Conservation (phyloP, 768 basidiomycete species). For the Leccinum fibrillosum region DNA sequence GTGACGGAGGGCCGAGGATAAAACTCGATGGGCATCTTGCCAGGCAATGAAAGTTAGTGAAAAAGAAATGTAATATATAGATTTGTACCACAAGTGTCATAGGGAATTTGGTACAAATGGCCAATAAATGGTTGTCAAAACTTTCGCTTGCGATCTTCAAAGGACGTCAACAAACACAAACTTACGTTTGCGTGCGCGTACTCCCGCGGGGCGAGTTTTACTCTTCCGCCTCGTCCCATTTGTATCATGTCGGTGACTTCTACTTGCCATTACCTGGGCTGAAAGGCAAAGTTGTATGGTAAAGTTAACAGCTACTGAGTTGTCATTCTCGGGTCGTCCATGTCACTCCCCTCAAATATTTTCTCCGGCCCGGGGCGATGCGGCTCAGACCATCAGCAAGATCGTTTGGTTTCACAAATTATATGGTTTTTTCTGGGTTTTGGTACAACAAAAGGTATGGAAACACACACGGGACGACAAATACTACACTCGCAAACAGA, state of each 20-base stretch:
- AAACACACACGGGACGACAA: constrained; percentile 4
- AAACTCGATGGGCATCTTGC: neutral
- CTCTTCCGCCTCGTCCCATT: neutral
- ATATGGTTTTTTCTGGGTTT: constrained; percentile 10
- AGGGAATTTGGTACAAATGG: constrained; percentile 61
- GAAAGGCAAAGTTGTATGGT: no score
- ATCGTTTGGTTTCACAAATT: neutral
- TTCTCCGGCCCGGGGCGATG: no score
- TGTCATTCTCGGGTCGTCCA: no score
- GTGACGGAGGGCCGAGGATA: neutral
- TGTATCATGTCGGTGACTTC: no score
- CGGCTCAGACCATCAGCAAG: neutral
- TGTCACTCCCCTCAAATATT: no score
- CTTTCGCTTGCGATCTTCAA: constrained; percentile 80
- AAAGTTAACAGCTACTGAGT: no score
- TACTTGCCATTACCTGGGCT: no score
- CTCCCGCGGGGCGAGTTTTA: neutral
- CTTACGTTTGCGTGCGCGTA: no score
- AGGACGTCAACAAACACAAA: neutral
- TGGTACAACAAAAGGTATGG: constrained; percentile 6
- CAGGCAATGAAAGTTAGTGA: neutral
- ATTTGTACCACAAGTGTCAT: constrained; percentile 68
- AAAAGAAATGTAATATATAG: neutral
- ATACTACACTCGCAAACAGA: constrained; percentile 6
- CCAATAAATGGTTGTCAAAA: constrained; percentile 61